These are phyloP conservation scores for Corniculantispora saksenae DNA, from an alignment of 2,329 filamentous ascomycete species.

Conservation along the genomic window DNA sequence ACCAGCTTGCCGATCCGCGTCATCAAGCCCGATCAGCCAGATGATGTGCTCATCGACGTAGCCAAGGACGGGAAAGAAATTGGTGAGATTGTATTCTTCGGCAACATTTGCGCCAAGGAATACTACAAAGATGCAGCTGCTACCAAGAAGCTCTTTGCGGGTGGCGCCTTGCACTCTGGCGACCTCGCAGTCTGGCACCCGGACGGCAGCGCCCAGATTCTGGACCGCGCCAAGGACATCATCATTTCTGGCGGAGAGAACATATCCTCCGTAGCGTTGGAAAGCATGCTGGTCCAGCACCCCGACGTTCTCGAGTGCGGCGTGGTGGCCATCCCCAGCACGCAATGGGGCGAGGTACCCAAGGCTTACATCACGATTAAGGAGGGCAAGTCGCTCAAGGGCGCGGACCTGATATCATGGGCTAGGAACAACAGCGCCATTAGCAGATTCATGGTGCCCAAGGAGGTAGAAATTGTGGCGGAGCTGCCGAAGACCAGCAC, in stretches of 20 bases:
- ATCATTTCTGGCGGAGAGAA: conserved; percentile 98
- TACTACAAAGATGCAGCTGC: conserved; percentile 91
- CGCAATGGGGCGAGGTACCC: conserved; percentile 93
- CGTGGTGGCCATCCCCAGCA: conserved; percentile 83
- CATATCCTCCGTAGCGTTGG: conserved; percentile 89
- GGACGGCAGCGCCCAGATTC: conserved; percentile 87
- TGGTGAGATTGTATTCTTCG: conserved; percentile 72
- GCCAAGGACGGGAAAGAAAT: conserved; percentile 51
- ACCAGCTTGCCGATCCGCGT: conserved; percentile 79
- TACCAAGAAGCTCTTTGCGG: conserved; percentile 82
- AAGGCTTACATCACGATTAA: conserved; percentile 90
- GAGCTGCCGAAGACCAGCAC: conserved; percentile 97
- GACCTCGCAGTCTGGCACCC: conserved; percentile 92
- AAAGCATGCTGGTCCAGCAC: conserved; percentile 85
- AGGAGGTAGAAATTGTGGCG: conserved; percentile 73
- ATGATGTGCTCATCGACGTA: conserved; percentile 53
- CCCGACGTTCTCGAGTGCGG: conserved; percentile 88
- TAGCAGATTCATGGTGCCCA: conserved; percentile 84
- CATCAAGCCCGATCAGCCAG: conserved; percentile 74
- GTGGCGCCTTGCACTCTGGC: conserved; percentile 84
- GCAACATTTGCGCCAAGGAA: conserved; percentile 88
- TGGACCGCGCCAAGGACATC: conserved; percentile 94
- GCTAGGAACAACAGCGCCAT: conserved; percentile 79
- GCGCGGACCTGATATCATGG: conserved; percentile 78
- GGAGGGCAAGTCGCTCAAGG: conserved; percentile 50